Evolutionary conservation across 2,329 filamentous ascomycete genomes (phyloP), one percentile per base, ranked within the genome.

Genomic region (Fusarium tupiense): DNA sequence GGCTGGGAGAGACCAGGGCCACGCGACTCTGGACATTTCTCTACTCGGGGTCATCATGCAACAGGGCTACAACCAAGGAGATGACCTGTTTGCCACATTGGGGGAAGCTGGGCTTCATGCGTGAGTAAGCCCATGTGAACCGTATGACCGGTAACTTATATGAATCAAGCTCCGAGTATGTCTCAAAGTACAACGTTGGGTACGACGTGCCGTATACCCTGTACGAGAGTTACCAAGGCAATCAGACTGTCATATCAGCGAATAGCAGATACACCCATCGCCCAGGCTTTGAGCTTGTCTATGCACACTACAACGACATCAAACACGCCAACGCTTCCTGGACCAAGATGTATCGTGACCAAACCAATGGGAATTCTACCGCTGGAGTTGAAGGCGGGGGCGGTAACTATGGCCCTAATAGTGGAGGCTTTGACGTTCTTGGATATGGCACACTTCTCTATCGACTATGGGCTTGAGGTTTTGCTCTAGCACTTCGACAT

Each of bases 401-500:
- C 7, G 47, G 47, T n/a, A 12, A 50, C 10, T 50, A 50, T 13
- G 47, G 29, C 4, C 16, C 13, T 17, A 50, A n/a, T 14, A 50
- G 47, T 50, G 47, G 47, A 19, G 47, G 47, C 8, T 50, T n/a
- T 50, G 47, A 50, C 12, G 20, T 13, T n/a, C 29, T 50, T 9
- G 47, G 47, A 19, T 50, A 33, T 5, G 47, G 47, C 5, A 50
- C 47, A 4, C 47, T 50, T 4, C 47, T 50, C 22, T 33, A 33
- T 6, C 47, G 47, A 7, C 20, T 50, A 2, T 50, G 22, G 5
- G 14, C 22, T 33, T 50, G 11, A 50, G 6, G 6, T 12, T 50
- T n/a, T 5, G 7, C 14, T 4, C 11, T 19, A 10, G 1, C 17
- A 4, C 10, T 19, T 17, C 10, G 12, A 10, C 20, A 6, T 2